Evolutionary conservation across 306 rosid genomes (phyloP).

Genomic region (Hippophae gyantsensis): DNA sequence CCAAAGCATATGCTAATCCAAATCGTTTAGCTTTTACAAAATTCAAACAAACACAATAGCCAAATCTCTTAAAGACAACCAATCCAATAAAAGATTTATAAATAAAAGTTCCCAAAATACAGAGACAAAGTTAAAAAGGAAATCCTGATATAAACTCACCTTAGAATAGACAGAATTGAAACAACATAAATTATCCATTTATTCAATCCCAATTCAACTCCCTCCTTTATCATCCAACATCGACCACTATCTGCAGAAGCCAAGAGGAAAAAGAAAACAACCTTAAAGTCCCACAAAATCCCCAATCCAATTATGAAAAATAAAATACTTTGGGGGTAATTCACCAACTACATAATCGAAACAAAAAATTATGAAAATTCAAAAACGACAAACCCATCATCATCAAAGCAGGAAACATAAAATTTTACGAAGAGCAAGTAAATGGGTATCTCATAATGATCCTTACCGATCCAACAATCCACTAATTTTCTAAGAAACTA

Average conservation of each 20-base stretch:
- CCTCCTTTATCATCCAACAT: constrained; percentile 43
- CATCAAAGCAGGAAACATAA: neutral
- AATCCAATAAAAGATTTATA: neutral
- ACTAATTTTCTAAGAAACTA: constrained; percentile 20
- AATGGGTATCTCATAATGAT: constrained; percentile 14
- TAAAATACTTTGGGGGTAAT: neutral
- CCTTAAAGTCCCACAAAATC: constrained; percentile 5
- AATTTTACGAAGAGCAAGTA: constrained; percentile 6
- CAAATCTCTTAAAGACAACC: neutral
- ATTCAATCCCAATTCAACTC: constrained; percentile 38
- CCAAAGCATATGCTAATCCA: too few relatives aligned
- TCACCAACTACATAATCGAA: constrained; percentile 20
- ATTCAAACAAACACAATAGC: too few relatives aligned
- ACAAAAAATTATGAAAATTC: constrained; percentile 27
- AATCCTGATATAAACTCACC: constrained; percentile 34
- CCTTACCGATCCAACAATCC: constrained; percentile 38
- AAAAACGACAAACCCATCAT: constrained; percentile 8
- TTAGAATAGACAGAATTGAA: constrained; percentile 49
- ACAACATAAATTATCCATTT: constrained; percentile 76
- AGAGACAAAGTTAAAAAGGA: constrained; percentile 4
- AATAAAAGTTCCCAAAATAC: neutral
- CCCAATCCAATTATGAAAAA: neutral
- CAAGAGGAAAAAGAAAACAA: constrained; percentile 13
- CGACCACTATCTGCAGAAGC: constrained; percentile 23
- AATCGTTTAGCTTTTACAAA: too few relatives aligned